Conservation (phyloP, 768 basidiomycete species). For the Ephemerocybe angulata region DNA sequence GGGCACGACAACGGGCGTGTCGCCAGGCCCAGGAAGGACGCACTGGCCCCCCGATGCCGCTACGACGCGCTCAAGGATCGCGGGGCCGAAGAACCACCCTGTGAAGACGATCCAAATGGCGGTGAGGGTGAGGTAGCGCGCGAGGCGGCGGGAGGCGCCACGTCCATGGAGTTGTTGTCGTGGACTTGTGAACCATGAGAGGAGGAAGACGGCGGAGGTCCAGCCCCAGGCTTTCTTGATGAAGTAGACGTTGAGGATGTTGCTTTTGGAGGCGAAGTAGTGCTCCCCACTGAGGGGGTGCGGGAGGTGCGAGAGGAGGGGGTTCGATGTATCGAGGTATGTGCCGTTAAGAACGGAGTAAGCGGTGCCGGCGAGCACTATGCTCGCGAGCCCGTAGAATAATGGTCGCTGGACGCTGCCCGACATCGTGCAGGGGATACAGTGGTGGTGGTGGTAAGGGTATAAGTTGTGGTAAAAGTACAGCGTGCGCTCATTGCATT, state of each 20-base stretch:
- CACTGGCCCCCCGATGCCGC: constrained; percentile 74
- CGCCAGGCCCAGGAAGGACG: constrained; percentile 57
- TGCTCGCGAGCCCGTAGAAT: constrained; percentile 39
- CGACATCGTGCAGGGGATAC: neutral
- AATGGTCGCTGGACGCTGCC: constrained; percentile 21
- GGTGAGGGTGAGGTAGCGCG: constrained; percentile 58
- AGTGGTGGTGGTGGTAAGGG: constrained; percentile 7
- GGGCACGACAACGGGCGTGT: constrained; percentile 52
- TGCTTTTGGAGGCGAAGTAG: constrained; percentile 80
- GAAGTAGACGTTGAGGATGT: constrained; percentile 78
- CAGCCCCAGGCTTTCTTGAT: constrained; percentile 92
- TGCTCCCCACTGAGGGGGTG: constrained; percentile 61
- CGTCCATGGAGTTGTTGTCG: neutral
- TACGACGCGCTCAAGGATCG: constrained; percentile 64
- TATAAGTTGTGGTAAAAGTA: neutral
- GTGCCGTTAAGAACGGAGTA: constrained; percentile 64
- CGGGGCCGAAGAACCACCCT: constrained; percentile 85
- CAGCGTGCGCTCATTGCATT: neutral
- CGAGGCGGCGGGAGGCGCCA: constrained; percentile 34
- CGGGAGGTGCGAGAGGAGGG: constrained; percentile 61
- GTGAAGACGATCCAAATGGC: constrained; percentile 72
- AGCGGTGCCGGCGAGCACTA: constrained; percentile 57
- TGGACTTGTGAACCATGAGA: constrained; percentile 57
- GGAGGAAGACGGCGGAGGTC: constrained; percentile 68
- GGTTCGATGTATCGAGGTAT: constrained; percentile 84